Base-by-base conservation (phyloP, 2,329 filamentous ascomycete species). In the Coleophoma eucalyptorum region DNA sequence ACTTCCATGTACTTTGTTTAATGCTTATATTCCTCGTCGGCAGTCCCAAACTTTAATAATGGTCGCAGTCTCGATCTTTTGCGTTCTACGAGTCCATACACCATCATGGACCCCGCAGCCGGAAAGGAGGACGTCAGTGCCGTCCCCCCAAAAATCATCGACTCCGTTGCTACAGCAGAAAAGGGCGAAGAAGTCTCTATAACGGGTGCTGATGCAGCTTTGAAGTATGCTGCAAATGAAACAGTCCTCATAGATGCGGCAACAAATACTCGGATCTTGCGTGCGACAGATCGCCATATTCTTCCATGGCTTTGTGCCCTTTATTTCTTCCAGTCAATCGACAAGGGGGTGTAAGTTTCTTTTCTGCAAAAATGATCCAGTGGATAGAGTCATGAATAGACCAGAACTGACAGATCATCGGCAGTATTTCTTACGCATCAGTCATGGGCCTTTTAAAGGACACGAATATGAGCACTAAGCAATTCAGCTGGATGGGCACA, bases 401-500 rank as follows among this genome's bases (percentile, higher is more conserved):
- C 33, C 21, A 6, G 31, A 38, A 16, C 15, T 20, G 3, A 26
- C 10, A 7, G 4, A 26, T 26, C 21, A 26, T 26, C 5, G 26
- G 10, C 32, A 47, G 45, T 12, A 26, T 47, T 10, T 47, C 45
- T 19, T 4, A 58, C 67, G 15, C 70, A 70, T 42, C 80, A 79
- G 68, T 70, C 72, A 7, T 68, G 72, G 6, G 68, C 74, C 50
- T 47, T 21, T 21, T 34, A 40, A 47, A 34, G 4, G 72, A 75
- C 47, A 57, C 73, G 18, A 45, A 65, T 32, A 60, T 75, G 12
- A 52, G 57, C 5, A 66, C 65, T 11, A 66, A 72, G 55, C 55
- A 75, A 48, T 75, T 75, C 54, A 67, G 72, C 55, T 75, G 72
- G 72, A 58, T 75, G 7, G 66, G 68, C 0, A 68, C 64, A 59